These are phyloP conservation scores for Fusarium haematococcum DNA, from an alignment of 2,329 filamentous ascomycete genomes.

Conservation along the genomic window DNA sequence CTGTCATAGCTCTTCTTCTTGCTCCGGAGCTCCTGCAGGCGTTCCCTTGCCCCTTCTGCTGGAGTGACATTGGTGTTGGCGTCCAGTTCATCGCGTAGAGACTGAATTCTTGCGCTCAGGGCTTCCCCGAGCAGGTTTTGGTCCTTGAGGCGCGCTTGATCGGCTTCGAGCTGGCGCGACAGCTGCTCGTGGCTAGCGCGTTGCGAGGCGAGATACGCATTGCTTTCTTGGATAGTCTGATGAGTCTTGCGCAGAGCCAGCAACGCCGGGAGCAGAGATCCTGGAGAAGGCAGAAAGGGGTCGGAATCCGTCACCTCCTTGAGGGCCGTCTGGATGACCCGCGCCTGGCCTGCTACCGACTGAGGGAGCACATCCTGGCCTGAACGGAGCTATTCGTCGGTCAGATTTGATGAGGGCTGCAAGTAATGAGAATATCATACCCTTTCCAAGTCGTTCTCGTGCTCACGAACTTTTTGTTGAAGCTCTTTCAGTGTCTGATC, in stretches of 20 bases:
- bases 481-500: slow-evolving; percentile 77
- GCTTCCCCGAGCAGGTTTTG: slow-evolving; percentile 67
- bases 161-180: slow-evolving; percentile 61
- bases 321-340: slow-evolving; percentile 73
- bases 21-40: slow-evolving; percentile 69
- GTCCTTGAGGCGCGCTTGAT: slow-evolving; percentile 64
- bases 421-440: slow-evolving; percentile 45
- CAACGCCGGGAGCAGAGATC: slow-evolving; percentile 77
- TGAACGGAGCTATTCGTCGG: slow-evolving; percentile 44
- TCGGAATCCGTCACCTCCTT: slow-evolving; percentile 70
- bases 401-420: not conserved
- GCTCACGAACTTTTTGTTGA: slow-evolving; percentile 66
- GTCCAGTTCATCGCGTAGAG: slow-evolving; percentile 68
- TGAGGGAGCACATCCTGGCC: slow-evolving; percentile 38
- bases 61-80: slow-evolving; percentile 69
- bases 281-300: slow-evolving; percentile 73
- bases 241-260: slow-evolving; percentile 77
- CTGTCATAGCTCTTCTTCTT: slow-evolving; percentile 71
- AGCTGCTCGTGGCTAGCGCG: slow-evolving; percentile 56
- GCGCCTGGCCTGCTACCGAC: slow-evolving; percentile 47
- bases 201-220: slow-evolving; percentile 65
- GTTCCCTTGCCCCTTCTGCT: slow-evolving; percentile 71
- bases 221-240: slow-evolving; percentile 73
- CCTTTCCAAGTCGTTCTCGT: slow-evolving; percentile 62
- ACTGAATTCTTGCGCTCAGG: slow-evolving; percentile 67